phyloP scores from a whole-genome alignment of 352 stramenopile species.

The Phytophthora multivora region DNA sequence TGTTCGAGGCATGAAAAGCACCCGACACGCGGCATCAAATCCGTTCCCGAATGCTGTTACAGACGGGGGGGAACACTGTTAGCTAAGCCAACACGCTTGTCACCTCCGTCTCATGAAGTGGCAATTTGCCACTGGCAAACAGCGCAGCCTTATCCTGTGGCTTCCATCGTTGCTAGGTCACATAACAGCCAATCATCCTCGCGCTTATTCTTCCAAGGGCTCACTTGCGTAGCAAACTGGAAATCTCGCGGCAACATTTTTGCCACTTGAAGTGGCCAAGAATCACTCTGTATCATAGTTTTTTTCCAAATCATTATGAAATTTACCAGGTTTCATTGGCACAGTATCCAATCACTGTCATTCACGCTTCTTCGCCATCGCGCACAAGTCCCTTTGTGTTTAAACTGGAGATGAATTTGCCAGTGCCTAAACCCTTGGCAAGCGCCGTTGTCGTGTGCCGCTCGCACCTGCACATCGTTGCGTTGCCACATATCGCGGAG shows the following conservation, averaged over 20 bases:
- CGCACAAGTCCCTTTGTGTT: not conserved
- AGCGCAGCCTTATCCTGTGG: no score
- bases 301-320: constrained; percentile 11
- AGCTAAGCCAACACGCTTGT: not conserved
- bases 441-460: constrained; percentile 23
- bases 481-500: constrained; percentile 32
- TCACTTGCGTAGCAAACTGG: constrained; percentile 8
- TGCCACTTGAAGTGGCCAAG: constrained; percentile 6
- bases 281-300: not conserved
- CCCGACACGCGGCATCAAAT: constrained; percentile 17
- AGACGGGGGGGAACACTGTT: constrained; percentile 5
- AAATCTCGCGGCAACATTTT: not conserved
- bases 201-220: constrained; percentile 18
- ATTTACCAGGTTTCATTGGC: not conserved
- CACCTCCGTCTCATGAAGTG: constrained; percentile 13
- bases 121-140: not conserved
- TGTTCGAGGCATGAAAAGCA: constrained; percentile 7
- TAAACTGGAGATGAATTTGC: not conserved
- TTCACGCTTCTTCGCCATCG: constrained; percentile 23
- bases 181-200: constrained; percentile 10
- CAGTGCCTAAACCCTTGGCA: constrained; percentile 11
- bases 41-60: constrained; percentile 22
- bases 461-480: constrained; percentile 22
- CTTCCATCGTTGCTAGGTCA: no score
- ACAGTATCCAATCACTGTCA: constrained; percentile 26